Evolutionary conservation across 1,284 basidiomycete genomes (phyloP), one percentile per base, ranked within the genome.

Genomic region (Melanopsichium pennsylvanicum): DNA sequence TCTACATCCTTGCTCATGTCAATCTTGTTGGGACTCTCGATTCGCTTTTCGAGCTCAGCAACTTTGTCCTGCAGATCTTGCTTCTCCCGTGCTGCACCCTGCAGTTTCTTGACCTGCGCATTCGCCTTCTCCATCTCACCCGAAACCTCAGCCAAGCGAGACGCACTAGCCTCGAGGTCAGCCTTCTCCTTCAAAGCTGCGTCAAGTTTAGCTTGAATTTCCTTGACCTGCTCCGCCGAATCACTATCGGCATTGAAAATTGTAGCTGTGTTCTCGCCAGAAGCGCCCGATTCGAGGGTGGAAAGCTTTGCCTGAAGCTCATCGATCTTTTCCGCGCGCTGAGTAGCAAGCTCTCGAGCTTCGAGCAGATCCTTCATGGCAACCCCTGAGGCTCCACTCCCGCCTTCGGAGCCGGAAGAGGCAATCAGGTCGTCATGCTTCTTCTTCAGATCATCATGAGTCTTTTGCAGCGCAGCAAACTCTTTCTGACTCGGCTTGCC

Each of bases 1-100:
- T 95, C 92, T 82, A 92, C 93, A 80, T 91, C 90, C 16, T 87
- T 86, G 5, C 21, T 7, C 2, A n/a, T 43, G 22, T 10, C 31
- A 29, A 6, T 44, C 49, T 2, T 13, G n/a, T 11, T 46, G 27
- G 56, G 38, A 11, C 27, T 22, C 6, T 32, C 21, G 9, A 49
- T 15, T 18, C 37, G 18, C 35, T 46, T 38, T 32, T 59, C 55
- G 3, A 52, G 37, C 25, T 38, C 19, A 5, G 42, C 31, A 12
- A 50, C 33, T 25, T 54, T 57, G 2, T 15, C 12, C 25, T 69
- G 50, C 19, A 51, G 18, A n/a, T n/a, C n/a, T n/a, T n/a, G n/a
- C 16, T 36, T 42, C 16, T 22, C 12, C 26, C 40, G 43, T 6
- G 32, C 31, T 10, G 39, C 45, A 12, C 34, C 31, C 13, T 46